Conservation (phyloP, 352 stramenopile species). For the Globisporangium orthogonon region DNA sequence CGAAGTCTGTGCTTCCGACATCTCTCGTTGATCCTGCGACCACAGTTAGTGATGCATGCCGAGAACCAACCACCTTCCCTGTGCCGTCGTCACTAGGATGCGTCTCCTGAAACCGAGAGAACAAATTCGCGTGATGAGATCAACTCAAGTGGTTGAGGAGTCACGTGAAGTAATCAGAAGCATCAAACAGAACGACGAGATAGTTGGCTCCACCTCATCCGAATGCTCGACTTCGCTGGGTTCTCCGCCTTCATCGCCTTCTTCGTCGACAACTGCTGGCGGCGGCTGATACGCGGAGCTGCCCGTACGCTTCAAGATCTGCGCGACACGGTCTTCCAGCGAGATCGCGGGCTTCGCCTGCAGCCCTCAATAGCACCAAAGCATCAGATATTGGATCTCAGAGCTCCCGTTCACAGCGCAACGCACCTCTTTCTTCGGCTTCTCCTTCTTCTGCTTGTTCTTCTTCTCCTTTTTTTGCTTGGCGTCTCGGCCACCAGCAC, state of each 20-base stretch:
- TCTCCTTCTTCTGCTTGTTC: slow-evolving; percentile 8
- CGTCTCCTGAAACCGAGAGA: not conserved
- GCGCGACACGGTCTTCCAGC: slow-evolving; percentile 65
- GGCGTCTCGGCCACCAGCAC: slow-evolving; percentile 2
- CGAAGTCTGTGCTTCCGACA: slow-evolving; percentile 10
- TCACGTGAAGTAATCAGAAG: not conserved
- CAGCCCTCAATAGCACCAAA: not conserved
- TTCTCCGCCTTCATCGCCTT: slow-evolving; percentile 16
- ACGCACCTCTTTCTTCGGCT: slow-evolving; percentile 21
- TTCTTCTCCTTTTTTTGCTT: slow-evolving; percentile 6
- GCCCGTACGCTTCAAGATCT: slow-evolving; percentile 75
- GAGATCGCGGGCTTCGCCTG: slow-evolving; percentile 28
- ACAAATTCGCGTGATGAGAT: not conserved
- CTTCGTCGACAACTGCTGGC: slow-evolving; percentile 15
- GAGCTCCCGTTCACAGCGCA: not conserved
- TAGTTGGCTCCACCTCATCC: too few species aligned
- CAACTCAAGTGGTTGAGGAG: too few species aligned
- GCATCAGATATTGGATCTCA: not conserved
- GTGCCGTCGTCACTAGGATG: not conserved
- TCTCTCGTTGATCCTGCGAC: slow-evolving; percentile 7
- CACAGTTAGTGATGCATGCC: not conserved
- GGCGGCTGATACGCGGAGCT: slow-evolving; percentile 30
- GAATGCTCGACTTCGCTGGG: slow-evolving; percentile 1
- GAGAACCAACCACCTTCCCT: not conserved
- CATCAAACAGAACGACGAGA: not conserved